phyloP scores from a whole-genome alignment of 2,329 filamentous ascomycete genomes.

The Penicillium sp. region DNA sequence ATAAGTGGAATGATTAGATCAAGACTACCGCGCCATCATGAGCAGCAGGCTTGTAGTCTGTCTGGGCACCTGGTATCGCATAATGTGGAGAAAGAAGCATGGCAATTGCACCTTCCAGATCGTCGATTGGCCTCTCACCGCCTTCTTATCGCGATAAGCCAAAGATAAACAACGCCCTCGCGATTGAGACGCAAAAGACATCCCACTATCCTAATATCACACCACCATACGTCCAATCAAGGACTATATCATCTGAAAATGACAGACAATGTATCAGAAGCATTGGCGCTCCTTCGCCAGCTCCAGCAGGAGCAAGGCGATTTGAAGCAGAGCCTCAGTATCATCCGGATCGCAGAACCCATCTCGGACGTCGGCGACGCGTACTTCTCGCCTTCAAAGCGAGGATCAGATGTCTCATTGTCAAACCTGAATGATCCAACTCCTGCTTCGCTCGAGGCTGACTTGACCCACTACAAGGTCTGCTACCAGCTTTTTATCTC shows the following conservation, averaged over 20 bases:
- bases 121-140: slow-evolving; percentile 1
- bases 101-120: background rate
- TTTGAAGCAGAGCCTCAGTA: slow-evolving; percentile 56
- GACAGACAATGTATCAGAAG: slow-evolving; percentile 22
- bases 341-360: slow-evolving; percentile 74
- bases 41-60: background rate
- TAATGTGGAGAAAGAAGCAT: background rate
- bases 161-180: background rate
- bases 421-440: slow-evolving; percentile 68
- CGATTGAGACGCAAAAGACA: background rate
- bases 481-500: background rate
- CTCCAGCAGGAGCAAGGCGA: slow-evolving; percentile 50
- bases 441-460: slow-evolving; percentile 75
- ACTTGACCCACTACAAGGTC: slow-evolving; percentile 82
- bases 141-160: slow-evolving; percentile 5
- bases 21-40: background rate
- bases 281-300: slow-evolving; percentile 49
- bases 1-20: background rate
- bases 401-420: slow-evolving; percentile 73
- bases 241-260: slow-evolving; percentile 7
- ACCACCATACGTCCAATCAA: background rate
- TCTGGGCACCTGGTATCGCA: background rate
- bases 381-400: slow-evolving; percentile 43
- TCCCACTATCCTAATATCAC: background rate
- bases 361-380: slow-evolving; percentile 51